phyloP scores from a whole-genome alignment of 768 basidiomycete species.

The Auriscalpium microsporum region DNA sequence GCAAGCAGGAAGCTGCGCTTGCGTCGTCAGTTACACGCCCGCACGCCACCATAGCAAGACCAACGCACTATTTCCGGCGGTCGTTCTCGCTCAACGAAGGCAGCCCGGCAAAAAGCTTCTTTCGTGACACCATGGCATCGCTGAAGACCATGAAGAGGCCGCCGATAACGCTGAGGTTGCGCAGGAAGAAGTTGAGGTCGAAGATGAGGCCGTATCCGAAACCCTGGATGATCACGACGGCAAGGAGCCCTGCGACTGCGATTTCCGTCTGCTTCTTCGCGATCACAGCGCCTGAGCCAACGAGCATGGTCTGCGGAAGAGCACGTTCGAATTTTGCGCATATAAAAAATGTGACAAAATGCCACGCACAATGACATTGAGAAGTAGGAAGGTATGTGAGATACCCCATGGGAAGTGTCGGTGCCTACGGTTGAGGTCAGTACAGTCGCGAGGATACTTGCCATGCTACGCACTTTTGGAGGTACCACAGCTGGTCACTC shows the following conservation, averaged over 20 bases:
- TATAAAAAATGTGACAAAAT: neutral
- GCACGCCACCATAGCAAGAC: neutral
- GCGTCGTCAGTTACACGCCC: neutral
- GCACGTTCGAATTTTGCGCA: neutral
- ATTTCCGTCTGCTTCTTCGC: slow-evolving; percentile 81
- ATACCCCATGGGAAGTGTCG: slow-evolving; percentile 93
- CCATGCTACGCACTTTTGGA: slow-evolving; percentile 68
- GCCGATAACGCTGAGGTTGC: slow-evolving; percentile 95
- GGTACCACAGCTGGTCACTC: slow-evolving; percentile 96
- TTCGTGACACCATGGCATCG: slow-evolving; percentile 85
- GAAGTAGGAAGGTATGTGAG: slow-evolving; percentile 84
- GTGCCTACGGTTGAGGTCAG: slow-evolving; percentile 48
- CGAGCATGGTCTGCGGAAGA: slow-evolving; percentile 69
- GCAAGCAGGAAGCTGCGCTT: slow-evolving; percentile 83
- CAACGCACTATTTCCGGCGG: slow-evolving; percentile 90
- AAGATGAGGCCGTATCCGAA: slow-evolving; percentile 99
- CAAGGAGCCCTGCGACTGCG: slow-evolving; percentile 82
- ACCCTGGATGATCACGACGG: slow-evolving; percentile 90
- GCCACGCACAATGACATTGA: slow-evolving; percentile 81
- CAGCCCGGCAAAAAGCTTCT: slow-evolving; percentile 83
- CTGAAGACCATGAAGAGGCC: slow-evolving; percentile 99
- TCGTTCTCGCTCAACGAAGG: slow-evolving; percentile 90
- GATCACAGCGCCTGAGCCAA: slow-evolving; percentile 79
- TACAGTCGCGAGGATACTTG: slow-evolving; percentile 4
- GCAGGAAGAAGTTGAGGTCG: slow-evolving; percentile 99